These are phyloP conservation scores for Capsella rubella DNA, from an alignment of 441 rosid species.

Conservation along the genomic window DNA sequence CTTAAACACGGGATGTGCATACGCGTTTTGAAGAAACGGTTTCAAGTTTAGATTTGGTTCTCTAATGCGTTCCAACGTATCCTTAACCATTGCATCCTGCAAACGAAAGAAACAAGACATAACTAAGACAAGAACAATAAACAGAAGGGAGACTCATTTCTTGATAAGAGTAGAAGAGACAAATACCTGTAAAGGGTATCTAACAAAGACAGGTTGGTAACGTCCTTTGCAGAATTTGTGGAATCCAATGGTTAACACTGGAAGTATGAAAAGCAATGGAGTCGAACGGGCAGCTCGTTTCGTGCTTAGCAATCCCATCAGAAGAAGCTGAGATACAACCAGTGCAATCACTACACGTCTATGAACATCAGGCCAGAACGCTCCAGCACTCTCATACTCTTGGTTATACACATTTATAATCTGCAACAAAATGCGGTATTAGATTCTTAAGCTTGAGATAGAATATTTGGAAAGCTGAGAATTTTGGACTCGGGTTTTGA, in stretches of 20 bases:
- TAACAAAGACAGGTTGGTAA: constrained; percentile 77
- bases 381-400: constrained; percentile 92
- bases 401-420: constrained; percentile 92
- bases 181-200: constrained; percentile 77
- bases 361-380: constrained; percentile 97
- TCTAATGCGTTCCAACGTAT: constrained; percentile 76
- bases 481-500: constrained; percentile 26
- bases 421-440: constrained; percentile 46
- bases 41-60: constrained; percentile 83
- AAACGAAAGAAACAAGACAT: neutral
- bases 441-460: neutral
- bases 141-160: neutral
- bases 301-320: constrained; percentile 86
- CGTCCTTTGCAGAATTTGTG: constrained; percentile 87
- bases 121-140: neutral
- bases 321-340: constrained; percentile 77
- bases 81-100: constrained; percentile 96
- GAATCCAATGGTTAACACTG: constrained; percentile 77
- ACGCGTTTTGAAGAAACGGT: constrained; percentile 70
- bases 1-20: constrained; percentile 73
- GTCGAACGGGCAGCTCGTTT: constrained; percentile 85
- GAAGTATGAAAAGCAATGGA: constrained; percentile 81
- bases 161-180: neutral
- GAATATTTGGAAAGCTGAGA: neutral
- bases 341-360: constrained; percentile 73